Evolutionary conservation across 2,329 filamentous ascomycete genomes (phyloP), one percentile per base, ranked within the genome.

Genomic region (Berkeleyomyces basicola): DNA sequence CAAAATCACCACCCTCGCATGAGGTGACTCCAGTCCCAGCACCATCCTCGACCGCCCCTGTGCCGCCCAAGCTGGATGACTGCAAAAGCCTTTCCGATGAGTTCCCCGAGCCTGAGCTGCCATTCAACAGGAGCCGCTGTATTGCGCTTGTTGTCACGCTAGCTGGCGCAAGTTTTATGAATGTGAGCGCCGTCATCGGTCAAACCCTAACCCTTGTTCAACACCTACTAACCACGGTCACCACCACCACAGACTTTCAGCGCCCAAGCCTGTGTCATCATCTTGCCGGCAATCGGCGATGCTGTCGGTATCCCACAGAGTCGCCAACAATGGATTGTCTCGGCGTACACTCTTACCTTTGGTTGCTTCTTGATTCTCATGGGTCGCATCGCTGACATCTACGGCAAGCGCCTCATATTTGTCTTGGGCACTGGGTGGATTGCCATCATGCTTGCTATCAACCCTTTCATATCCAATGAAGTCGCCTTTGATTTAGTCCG

Each of bases 321-420:
- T 36, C 76, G 82, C 14, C 76, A 81, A 63, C 83, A 86, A 72
- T 87, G 84, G 83, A 77, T 87, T 65, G 75, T 87, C 0, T 86
- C 83, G 0, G 79, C 83, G 0, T 87, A 87, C 68, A 77, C 80
- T 3, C 76, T 87, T 14, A 76, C 82, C 0, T 87, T 87, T 67
- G 84, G 83, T 57, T 86, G 83, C 70, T 86, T 87, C 68, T 72
- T 87, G 36, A 72, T 87, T 14, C 75, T 87, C 11, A 87, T 83
- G 83, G 84, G 84, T 36, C 77, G 84, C 23, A 77, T 87, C 31
- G 84, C 81, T 62, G 84, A 87, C 69, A 77, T 87, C 53, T 85
- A 83, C 66, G 83, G 84, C 62, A 84, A 85, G 69, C 78, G 83
- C 7, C 73, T 78, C 53, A 83, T 87, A 66, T 87, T 87, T 70